phyloP scores from a whole-genome alignment of 345 rosid species.

The Pseudoturritis turrita region DNA sequence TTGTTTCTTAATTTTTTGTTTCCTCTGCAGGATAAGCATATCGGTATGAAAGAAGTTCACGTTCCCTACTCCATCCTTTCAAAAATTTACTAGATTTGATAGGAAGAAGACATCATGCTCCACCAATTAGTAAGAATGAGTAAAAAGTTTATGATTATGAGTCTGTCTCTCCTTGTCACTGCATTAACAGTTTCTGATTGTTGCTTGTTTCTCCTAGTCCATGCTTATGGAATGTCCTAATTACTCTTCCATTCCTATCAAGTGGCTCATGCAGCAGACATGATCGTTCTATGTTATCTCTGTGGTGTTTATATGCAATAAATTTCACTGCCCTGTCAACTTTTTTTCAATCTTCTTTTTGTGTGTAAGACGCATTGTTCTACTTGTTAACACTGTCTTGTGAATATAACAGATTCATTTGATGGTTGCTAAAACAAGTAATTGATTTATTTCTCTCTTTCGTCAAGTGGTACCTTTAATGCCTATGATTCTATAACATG shows the following conservation, averaged over 20 bases:
- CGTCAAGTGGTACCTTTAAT: neutral
- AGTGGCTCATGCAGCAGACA: neutral
- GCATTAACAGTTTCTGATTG: neutral
- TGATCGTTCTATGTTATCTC: neutral
- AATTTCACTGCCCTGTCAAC: neutral
- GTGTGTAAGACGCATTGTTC: neutral
- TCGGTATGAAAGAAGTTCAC: too few species aligned
- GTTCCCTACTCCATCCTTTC: too few species aligned
- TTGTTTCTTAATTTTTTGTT: too few species aligned
- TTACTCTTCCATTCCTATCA: neutral
- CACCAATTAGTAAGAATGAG: too few species aligned
- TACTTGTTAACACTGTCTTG: neutral
- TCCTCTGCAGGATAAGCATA: too few species aligned
- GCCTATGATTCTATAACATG: slow-evolving; percentile 13
- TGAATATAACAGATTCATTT: neutral
- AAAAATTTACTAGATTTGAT: too few species aligned
- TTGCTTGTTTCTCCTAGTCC: neutral
- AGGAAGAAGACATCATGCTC: too few species aligned
- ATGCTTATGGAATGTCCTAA: neutral
- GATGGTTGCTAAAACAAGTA: neutral
- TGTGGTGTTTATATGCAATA: neutral
- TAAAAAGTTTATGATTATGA: too few species aligned
- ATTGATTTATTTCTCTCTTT: neutral
- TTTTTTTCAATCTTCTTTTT: neutral
- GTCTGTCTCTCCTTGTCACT: slow-evolving; percentile 10